These are phyloP conservation scores for Gaeumannomyces tritici DNA, from an alignment of 2,329 filamentous ascomycete species.

Conservation along the genomic window DNA sequence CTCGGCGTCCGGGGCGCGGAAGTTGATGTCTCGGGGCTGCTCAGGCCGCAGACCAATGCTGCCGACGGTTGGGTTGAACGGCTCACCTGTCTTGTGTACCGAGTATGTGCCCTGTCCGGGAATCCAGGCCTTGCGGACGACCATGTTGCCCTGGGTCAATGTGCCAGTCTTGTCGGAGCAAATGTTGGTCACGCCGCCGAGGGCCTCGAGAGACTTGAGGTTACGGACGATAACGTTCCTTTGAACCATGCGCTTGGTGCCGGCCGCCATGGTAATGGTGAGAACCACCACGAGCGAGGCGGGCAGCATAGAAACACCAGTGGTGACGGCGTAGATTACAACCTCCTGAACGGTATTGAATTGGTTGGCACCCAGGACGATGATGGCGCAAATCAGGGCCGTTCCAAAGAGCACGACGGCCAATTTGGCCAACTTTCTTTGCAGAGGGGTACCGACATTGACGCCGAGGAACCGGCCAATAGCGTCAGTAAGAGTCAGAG, in stretches of 20 bases:
- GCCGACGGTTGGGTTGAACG: constrained; percentile 4
- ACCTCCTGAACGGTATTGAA: constrained; percentile 42
- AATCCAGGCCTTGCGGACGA: constrained; percentile 46
- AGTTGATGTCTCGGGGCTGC: constrained; percentile 18
- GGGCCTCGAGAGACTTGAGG: constrained; percentile 42
- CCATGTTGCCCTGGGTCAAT: constrained; percentile 56
- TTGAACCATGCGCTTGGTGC: constrained; percentile 33
- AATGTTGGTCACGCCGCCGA: constrained; percentile 40
- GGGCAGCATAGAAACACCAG: constrained; percentile 51
- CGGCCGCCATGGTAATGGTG: constrained; percentile 58
- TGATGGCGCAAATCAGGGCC: constrained; percentile 56
- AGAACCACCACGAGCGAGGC: constrained; percentile 55
- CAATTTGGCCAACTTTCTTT: constrained; percentile 54
- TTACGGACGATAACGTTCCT: constrained; percentile 49
- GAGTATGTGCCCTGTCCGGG: constrained; percentile 46
- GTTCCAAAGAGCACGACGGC: constrained; percentile 53
- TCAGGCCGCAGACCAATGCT: constrained; percentile 2
- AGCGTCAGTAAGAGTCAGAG: constrained; percentile 38
- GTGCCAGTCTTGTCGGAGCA: constrained; percentile 60
- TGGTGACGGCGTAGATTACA: constrained; percentile 54
- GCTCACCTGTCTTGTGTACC: constrained; percentile 35
- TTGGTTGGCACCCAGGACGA: constrained; percentile 51
- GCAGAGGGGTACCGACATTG: constrained; percentile 55
- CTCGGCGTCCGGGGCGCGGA: not conserved
- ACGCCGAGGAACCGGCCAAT: constrained; percentile 52